A percentile compares a stretch with the other conserved stretches of the same genome.
phyloP scores from a whole-genome alignment of 805 yeast genomes.

The Wickerhamomyces subpelliculosus region DNA sequence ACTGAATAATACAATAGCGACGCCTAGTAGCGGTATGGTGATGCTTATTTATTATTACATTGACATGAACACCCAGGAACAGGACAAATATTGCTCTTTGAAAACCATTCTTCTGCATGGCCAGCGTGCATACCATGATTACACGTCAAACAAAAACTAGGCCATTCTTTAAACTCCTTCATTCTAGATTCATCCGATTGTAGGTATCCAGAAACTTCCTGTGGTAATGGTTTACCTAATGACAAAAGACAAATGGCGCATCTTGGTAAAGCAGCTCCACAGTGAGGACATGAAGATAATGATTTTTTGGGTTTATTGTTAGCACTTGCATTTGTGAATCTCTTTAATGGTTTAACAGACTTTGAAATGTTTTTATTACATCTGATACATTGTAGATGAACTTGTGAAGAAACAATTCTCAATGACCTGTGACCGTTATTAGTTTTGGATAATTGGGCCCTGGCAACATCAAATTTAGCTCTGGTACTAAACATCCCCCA shows the following conservation, averaged over 20 bases:
- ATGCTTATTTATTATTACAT: constrained; percentile 54
- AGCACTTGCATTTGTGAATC: constrained; percentile 3
- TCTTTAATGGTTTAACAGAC: constrained; percentile 13
- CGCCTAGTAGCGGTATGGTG: too few relatives aligned
- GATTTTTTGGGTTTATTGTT: constrained; percentile 6
- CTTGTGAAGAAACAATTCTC: constrained; percentile 59
- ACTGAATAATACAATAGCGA: too few relatives aligned
- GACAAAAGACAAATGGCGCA: constrained; percentile 86
- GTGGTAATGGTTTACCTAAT: constrained; percentile 59
- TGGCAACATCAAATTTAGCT: constrained; percentile 78
- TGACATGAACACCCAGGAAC: constrained; percentile 88
- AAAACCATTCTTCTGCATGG: constrained; percentile 95
- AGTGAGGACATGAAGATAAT: constrained; percentile 58
- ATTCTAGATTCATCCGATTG: constrained; percentile 12
- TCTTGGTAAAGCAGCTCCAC: constrained; percentile 82
- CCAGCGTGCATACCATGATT: constrained; percentile 93
- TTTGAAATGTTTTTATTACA: constrained; percentile 70
- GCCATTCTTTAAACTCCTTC: constrained; percentile 63
- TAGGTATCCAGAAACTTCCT: constrained; percentile 9
- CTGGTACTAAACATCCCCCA: constrained; percentile 75
- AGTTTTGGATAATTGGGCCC: constrained; percentile 57
- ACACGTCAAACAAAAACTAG: constrained; percentile 84
- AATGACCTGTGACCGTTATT: constrained; percentile 40
- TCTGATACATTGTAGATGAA: constrained; percentile 70
- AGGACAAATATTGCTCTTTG: constrained; percentile 81